Evolutionary conservation across 2,329 filamentous ascomycete species (phyloP).

Genomic region (Hymenoscyphus albidus): DNA sequence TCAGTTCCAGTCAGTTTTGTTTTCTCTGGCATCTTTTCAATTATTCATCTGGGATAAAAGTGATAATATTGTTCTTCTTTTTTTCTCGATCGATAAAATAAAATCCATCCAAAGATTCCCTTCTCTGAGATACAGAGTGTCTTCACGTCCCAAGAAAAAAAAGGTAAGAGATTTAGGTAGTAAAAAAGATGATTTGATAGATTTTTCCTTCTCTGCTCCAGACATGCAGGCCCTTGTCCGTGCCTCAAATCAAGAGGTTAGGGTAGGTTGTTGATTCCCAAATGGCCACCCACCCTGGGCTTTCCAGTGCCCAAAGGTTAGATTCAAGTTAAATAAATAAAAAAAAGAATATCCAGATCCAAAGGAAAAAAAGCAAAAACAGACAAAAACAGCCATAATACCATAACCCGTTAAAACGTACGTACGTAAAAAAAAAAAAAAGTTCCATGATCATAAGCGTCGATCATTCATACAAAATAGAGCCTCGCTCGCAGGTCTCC

Average conservation of each 20-base stretch:
- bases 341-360: not conserved
- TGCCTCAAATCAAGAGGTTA: not conserved
- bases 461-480: constrained; percentile 30
- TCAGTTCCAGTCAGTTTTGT: too few species aligned
- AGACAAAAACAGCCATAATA: constrained; percentile 10
- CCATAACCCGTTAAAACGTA: constrained; percentile 25
- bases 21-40: too few species aligned
- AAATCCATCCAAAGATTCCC: too few species aligned
- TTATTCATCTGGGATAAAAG: too few species aligned
- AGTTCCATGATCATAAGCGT: constrained; percentile 28
- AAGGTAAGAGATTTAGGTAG: too few species aligned
- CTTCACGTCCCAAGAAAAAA: too few species aligned
- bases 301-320: not conserved
- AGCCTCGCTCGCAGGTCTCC: too few species aligned
- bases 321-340: not conserved
- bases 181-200: too few species aligned
- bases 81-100: too few species aligned
- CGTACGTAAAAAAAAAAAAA: constrained; percentile 16
- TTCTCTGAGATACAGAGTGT: too few species aligned
- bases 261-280: too few species aligned
- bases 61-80: too few species aligned
- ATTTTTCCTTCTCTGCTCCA: constrained; percentile 9
- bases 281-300: not conserved
- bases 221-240: constrained; percentile 16
- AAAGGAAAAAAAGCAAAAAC: not conserved